Percentiles rank a stretch among this genome's conserved stretches.
These are phyloP conservation scores for Cupressus sempervirens DNA, from an alignment of 75 land plant species.

Conservation along the genomic window DNA sequence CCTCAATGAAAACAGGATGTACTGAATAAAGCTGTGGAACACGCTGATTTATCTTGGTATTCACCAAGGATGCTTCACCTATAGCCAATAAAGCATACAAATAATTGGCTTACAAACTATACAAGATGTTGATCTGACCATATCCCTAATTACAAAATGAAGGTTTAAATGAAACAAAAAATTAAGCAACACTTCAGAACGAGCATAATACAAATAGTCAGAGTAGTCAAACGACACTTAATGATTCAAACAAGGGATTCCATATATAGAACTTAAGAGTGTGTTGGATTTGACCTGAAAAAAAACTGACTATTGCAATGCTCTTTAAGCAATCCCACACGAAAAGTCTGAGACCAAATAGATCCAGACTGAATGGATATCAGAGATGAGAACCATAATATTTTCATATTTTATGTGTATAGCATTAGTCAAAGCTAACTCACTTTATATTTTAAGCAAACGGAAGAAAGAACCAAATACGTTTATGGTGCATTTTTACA, in stretches of 20 bases:
- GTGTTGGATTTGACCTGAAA: not conserved
- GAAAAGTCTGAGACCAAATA: not conserved
- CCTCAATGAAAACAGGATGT: constrained; percentile 67
- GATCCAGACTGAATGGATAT: not conserved
- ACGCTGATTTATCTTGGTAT: constrained; percentile 23
- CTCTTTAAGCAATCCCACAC: not conserved
- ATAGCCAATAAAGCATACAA: constrained; percentile 7
- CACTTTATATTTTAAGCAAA: not conserved
- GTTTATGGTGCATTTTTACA: not conserved
- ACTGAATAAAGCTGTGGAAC: constrained; percentile 72
- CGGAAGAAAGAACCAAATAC: not conserved
- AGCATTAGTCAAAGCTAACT: not conserved
- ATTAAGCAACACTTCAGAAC: not conserved
- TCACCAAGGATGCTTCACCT: constrained; percentile 47
- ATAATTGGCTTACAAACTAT: not conserved
- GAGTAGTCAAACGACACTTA: not conserved
- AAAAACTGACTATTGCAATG: not conserved
- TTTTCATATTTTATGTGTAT: not conserved
- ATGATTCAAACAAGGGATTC: not conserved
- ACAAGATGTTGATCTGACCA: not conserved
- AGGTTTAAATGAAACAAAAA: not conserved
- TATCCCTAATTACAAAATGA: not conserved
- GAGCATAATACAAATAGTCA: not conserved
- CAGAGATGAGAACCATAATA: not conserved
- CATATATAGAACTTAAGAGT: not conserved